Evolutionary conservation across 306 rosid species (phyloP).

Genomic region (Hippophae tibetana): DNA sequence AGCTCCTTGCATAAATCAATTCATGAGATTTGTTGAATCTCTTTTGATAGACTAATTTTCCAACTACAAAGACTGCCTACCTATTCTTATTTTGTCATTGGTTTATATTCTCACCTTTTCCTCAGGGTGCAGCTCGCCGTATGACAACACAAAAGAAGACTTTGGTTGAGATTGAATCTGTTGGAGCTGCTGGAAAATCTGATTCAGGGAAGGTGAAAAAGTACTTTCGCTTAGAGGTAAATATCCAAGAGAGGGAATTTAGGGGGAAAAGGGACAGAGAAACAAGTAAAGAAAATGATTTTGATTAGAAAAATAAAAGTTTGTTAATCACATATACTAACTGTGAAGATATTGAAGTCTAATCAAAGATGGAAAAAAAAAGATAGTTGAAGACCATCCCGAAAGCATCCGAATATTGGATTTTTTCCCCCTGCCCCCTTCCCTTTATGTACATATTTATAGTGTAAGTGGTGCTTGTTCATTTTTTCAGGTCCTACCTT

Average conservation of each 20-base stretch:
- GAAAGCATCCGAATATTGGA: too few species aligned
- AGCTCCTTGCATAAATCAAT: constrained; percentile 1
- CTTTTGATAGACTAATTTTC: background rate
- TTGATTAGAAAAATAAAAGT: too few species aligned
- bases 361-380: too few species aligned
- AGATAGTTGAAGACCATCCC: too few species aligned
- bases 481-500: too few species aligned
- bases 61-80: constrained; percentile 9
- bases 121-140: constrained; percentile 98
- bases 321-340: too few species aligned
- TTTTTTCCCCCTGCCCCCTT: too few species aligned
- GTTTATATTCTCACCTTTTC: constrained; percentile 8
- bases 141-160: constrained; percentile 75
- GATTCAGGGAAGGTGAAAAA: constrained; percentile 59
- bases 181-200: constrained; percentile 75
- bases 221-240: constrained; percentile 89
- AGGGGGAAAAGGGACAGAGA: too few species aligned
- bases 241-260: too few species aligned
- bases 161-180: constrained; percentile 69
- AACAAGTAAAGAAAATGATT: background rate
- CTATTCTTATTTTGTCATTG: constrained; percentile 10
- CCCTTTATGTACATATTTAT: too few species aligned
- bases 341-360: too few species aligned
- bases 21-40: background rate
- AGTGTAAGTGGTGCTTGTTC: too few species aligned